Evolutionary conservation across 345 rosid species (phyloP), one percentile per base, ranked within the genome.

Genomic region (Lepidium aucheri): DNA sequence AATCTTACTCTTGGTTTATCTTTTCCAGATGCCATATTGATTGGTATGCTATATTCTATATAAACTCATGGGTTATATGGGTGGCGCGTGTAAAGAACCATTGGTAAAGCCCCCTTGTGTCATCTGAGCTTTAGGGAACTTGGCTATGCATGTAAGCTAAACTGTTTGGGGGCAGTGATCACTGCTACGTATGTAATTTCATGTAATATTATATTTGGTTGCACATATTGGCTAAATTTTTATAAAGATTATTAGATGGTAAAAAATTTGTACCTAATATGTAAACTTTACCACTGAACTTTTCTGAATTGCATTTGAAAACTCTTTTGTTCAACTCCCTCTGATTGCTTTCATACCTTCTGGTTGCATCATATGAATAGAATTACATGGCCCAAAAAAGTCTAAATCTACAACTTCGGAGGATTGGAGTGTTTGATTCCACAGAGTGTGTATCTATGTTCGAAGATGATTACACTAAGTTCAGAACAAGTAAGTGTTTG

Each of bases 381-480:
- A 88, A 77, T 75, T 88, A 72, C 79, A 77, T 94, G 59, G 96
- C 86, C 58, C 92, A 88, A 81, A 86, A 84, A 77, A 78, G 88
- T 46, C 78, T 90, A 62, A 69, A 75, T 76, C 36, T 70, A 72
- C 99, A 88, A 76, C 79, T 94, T 72, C 90, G 72, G 77, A 82
- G 89, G 80, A 60, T 83, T 39, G 89, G 84, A 65, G 76, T 81
- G 33, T 63, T 86, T 54, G 57, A 73, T 60, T 76, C 89, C 61
- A 66, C 77, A 3, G 91, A 90, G 64, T 79, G 82, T 78, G 73
- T 94, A 72, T 78, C 96, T 20, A 74, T 73, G 81, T 88, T 81
- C 12, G 60, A 33, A 11, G 96, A 85, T 58, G 91, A 88, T 49
- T 90, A 78, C 70, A 66, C 65, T 22, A 86, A 79, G 78, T 90